Evolutionary conservation across 495 filamentous ascomycete genomes (phyloP).

Genomic region (Penicillium maclennaniae): DNA sequence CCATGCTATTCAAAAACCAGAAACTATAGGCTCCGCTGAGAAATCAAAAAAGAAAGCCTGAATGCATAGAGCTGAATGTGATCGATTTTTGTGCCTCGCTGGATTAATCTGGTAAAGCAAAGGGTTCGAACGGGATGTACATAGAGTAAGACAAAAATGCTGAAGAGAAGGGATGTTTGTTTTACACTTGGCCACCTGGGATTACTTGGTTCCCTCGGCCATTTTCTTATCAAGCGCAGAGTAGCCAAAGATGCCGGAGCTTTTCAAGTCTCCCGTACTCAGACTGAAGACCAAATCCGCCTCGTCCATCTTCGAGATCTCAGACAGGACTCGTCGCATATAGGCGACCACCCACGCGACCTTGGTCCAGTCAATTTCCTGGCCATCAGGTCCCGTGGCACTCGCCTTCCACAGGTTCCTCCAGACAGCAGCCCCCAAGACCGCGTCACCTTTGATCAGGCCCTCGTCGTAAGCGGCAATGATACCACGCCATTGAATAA

Average conservation of each 20-base stretch:
- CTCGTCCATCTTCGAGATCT: slow-evolving; percentile 62
- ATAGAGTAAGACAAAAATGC: slow-evolving; percentile 2
- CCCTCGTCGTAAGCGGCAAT: slow-evolving; percentile 86
- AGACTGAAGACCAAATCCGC: slow-evolving; percentile 45
- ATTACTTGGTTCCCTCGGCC: slow-evolving; percentile 27
- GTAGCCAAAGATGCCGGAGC: slow-evolving; percentile 33
- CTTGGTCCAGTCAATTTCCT: slow-evolving; percentile 63
- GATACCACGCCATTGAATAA: slow-evolving; percentile 83
- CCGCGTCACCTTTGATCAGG: slow-evolving; percentile 74
- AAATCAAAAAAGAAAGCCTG: not conserved
- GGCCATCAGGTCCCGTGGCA: slow-evolving; percentile 31
- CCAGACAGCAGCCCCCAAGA: slow-evolving; percentile 86
- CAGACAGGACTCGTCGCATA: slow-evolving; percentile 63
- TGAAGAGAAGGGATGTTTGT: not conserved
- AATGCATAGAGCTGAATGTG: slow-evolving; percentile 1
- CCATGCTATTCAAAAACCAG: not conserved
- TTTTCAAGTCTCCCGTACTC: slow-evolving; percentile 14
- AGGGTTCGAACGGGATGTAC: not conserved
- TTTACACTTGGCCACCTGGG: not conserved
- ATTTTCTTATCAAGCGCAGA: slow-evolving; percentile 34
- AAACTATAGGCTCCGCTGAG: not conserved
- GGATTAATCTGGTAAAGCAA: slow-evolving; percentile 1
- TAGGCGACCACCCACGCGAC: slow-evolving; percentile 75
- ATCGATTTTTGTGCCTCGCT: slow-evolving; percentile 25
- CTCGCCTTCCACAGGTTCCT: slow-evolving; percentile 82